These are phyloP conservation scores for Leccinum pachyderme DNA, from an alignment of 1,284 basidiomycete species.

Conservation along the genomic window DNA sequence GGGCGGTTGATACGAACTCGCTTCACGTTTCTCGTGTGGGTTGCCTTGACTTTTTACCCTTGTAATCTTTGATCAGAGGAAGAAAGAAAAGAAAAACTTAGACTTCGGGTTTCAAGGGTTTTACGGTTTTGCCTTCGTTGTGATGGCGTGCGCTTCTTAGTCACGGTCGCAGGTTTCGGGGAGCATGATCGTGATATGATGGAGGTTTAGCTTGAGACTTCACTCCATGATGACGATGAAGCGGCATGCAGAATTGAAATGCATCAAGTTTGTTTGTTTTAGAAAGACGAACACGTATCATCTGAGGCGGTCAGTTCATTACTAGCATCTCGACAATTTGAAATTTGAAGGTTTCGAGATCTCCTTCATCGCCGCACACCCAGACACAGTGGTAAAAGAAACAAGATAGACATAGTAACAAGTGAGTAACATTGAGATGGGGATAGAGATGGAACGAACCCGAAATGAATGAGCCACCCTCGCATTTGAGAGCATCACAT, in stretches of 20 bases:
- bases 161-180: neutral
- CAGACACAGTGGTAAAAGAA: neutral
- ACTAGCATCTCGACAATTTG: neutral
- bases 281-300: neutral
- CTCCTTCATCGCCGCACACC: too few species aligned
- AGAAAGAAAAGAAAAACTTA: neutral
- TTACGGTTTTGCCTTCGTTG: neutral
- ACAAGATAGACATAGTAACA: neutral
- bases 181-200: neutral
- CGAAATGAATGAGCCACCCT: neutral
- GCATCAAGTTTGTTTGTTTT: neutral
- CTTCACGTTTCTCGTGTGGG: neutral
- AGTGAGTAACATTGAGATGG: neutral
- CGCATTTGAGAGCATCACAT: too few species aligned
- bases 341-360: neutral
- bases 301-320: neutral
- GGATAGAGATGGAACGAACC: neutral
- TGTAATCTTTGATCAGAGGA: too few species aligned
- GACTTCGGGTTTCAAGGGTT: neutral
- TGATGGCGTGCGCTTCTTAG: neutral
- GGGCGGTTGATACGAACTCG: neutral
- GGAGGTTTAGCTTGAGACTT: neutral
- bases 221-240: neutral
- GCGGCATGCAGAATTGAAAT: neutral
- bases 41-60: neutral